phyloP scores from a whole-genome alignment of 208 protist genomes.

The Leptomonas pyrrhocoris region DNA sequence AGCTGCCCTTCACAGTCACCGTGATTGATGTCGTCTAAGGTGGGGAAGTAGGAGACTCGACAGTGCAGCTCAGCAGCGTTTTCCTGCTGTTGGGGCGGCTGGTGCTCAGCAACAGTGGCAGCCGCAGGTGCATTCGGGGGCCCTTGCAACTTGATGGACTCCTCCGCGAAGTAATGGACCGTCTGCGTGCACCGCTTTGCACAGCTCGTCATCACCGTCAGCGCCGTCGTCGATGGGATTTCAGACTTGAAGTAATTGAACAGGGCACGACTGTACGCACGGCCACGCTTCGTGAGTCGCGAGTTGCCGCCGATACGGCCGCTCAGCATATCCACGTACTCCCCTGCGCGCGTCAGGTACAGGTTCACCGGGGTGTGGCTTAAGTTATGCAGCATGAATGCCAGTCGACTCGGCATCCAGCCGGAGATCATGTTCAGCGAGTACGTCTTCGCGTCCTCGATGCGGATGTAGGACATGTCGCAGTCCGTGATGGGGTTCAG shows the following conservation, averaged over 20 bases:
- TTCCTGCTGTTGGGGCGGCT: neutral
- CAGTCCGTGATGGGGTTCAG: conserved; percentile 69
- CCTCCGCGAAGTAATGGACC: conserved; percentile 74
- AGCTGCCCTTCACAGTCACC: conserved; percentile 88
- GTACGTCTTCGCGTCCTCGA: conserved; percentile 73
- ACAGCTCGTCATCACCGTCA: conserved; percentile 89
- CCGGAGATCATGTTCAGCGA: conserved; percentile 88
- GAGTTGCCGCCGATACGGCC: conserved; percentile 88
- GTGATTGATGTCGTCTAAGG: conserved; percentile 87
- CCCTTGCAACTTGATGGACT: conserved; percentile 38
- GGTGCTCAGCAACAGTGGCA: neutral
- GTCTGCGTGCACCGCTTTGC: conserved; percentile 83
- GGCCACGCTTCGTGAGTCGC: conserved; percentile 68
- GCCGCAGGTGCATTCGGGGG: neutral
- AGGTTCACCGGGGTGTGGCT: conserved; percentile 69
- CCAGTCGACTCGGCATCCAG: conserved; percentile 85
- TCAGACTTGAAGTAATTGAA: conserved; percentile 75
- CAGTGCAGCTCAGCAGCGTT: conserved; percentile 45
- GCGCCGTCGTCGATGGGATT: conserved; percentile 24
- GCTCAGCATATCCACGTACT: conserved; percentile 82
- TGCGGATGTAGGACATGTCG: conserved; percentile 84
- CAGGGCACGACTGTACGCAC: conserved; percentile 73
- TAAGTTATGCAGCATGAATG: conserved; percentile 91
- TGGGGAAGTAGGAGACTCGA: conserved; percentile 84
- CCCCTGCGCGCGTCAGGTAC: conserved; percentile 84